Base-by-base conservation (phyloP, 2,329 filamentous ascomycete species). In the Hortaea werneckii region DNA sequence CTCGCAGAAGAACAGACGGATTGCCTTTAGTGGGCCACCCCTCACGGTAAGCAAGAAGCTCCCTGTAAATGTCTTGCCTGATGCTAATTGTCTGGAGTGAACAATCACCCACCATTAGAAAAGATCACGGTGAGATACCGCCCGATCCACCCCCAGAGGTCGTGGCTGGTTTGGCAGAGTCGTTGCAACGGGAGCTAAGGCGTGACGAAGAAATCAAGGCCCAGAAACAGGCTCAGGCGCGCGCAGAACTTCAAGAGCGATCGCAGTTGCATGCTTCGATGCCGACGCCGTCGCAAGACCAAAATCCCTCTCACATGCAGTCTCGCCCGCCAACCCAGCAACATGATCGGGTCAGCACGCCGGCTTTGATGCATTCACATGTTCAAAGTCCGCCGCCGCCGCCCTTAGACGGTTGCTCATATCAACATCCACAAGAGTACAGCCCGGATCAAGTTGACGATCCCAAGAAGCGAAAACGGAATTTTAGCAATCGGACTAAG, bases 401-500 rank as follows among this genome's bases (percentile, higher is more conserved):
- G 11, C 57, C 57, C 29, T 20, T 20, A 20, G 65, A 62, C 42
- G 58, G 42, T 37, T 56, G 63, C 52, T 62, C 32, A 35, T 35
- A 67, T 38, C 56, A 62, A n/a, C 57, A 63, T 10, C 53, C 62
- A 29, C 54, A 62, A 20, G 65, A 64, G 51, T 65, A 48, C 64
- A 57, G 41, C 56, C 58, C 51, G 48, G 68, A 59, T 9, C 44
- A 45, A 30, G 9, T 7, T 6, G 5, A 43, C 29, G 38, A 47
- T 9, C 45, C 47, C 26, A 84, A 84, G 65, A 84, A 83, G 64
- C 70, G 82, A 41, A 86, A 86, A 66, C 75, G 83, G 35, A 86
- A 87, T 60, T 96, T 95, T 60, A 94, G 87, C 69, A 95, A 95
- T 65, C 78, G 90, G 48, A 95, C 90, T 13, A 96, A 96, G 69